Base-by-base conservation (phyloP, 1,284 basidiomycete species). In the Chalciporus piperatoides region DNA sequence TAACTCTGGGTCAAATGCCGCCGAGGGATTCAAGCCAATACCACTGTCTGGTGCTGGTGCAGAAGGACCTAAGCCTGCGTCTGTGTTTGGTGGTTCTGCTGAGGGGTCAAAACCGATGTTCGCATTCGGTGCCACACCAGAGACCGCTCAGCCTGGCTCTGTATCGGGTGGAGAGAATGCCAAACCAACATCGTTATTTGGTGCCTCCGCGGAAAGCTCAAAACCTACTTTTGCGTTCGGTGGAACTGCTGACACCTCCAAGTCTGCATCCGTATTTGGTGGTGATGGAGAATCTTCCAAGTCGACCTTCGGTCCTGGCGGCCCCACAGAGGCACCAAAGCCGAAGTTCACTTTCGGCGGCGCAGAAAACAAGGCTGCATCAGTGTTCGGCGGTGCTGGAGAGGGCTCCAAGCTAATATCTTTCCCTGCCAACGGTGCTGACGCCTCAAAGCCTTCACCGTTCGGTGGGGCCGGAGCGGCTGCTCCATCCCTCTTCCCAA, bases 11-110 rank as follows among this genome's bases (percentile, higher is more conserved):
- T 42, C 54, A 2, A 64, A 56, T 35, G 46, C 58, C 25, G 38
- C 32, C 4, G 68, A 62, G 44, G 56, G 40, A 41, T 19, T 52
- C 23, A 55, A 61, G 38, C 46, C 65, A 15, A 38, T 42, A 21
- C 38, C 53, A 32, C 25, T 42, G 5, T 55, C 51, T 25, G 48
- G 59, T 46, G 42, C 44, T 15, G 47, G 44, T 30, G 10, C 19
- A 24, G 61, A 49, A 41, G 36, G 19, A n/a, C 37, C 35, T 12
- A 61, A 45, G 19, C 10, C 46, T 12, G 40, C 48, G 10, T 30
- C 55, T 36, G 24, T 43, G 27, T 44, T 62, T 10, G 44, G 54
- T 40, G 19, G 19, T 19, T 19, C 19, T 2, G 19, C 19, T 2
- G 19, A 3, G 19, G 19, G 19, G 19, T 19, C 19, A 19, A 19